Base-by-base conservation (phyloP, 179 eudicot genomes). In the Corrigiola litoralis region DNA sequence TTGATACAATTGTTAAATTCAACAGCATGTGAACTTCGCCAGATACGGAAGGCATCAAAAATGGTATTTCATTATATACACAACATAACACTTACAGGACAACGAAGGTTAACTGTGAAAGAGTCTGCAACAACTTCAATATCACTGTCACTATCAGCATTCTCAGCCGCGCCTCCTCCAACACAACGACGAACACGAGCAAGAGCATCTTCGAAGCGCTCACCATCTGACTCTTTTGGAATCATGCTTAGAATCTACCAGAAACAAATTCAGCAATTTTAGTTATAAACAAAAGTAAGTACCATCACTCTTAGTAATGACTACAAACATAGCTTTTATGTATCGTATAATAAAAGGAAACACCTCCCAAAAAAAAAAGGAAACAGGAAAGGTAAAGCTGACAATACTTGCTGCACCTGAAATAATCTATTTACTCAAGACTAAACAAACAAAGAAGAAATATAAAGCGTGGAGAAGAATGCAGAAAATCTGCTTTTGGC, bases 131-230 rank as follows among this genome's bases (percentile, higher is more conserved):
- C 96, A 50, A 92, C 84, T 86, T 92, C 98, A 64, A 92, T 59
- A 79, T 92, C 98, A 80, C 98, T 92, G 69, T 92, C 98, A 72
- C 96, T 85, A 66, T 90, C 98, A 69, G 88, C 98, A 80, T 85
- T 86, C 60, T 87, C 95, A 21, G 90, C 76, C 46, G 79, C 85
- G 70, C 80, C 72, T 53, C 96, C 98, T 75, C 98, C 98, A 72
- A 90, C 91, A 71, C 98, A 92, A 46, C 95, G 92, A 42, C 85
- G 82, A 78, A 92, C 96, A 45, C 98, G 95, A 40, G 85, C 87
- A 62, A 90, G 80, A 49, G 98, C 96, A 70, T 92, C 95, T 77
- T 85, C 97, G 77, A 90, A 87, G 58, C 21, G 63, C 82, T 92
- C 98, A 41, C 98, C 97, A 56, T 85, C 95, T 55, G 77, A 72